Base-by-base conservation (phyloP, 805 yeast genomes). In the Candida golubevii region DNA sequence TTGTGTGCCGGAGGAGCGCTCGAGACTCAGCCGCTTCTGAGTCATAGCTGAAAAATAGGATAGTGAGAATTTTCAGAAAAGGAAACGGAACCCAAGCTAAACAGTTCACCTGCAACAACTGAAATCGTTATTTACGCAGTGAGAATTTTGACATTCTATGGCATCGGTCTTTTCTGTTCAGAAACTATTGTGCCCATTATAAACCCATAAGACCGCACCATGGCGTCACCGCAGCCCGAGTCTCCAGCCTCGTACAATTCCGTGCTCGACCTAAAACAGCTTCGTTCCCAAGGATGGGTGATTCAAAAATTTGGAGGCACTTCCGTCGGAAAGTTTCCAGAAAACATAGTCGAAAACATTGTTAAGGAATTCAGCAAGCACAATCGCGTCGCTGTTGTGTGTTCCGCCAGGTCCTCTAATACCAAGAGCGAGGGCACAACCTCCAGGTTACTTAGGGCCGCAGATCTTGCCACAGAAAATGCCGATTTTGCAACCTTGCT, bases 241-340 rank as follows among this genome's bases (percentile, higher is more conserved):
- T 41, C 52, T 7, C 55, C 59, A 4, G 61, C 55, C 11, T 66
- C 72, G 2, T 71, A 67, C 44, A 70, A 68, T 44, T 69, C 75
- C 2, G 72, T 71, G 34, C 59, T 66, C 28, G 76, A 71, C 50
- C 56, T 71, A 35, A 61, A 59, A 30, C 45, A 50, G 15, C 55
- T 53, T 11, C 41, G 51, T 13, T 37, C 59, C 26, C 42, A 48
- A 13, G 71, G 71, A 8, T 71, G 76, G 76, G 53, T 71, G 35
- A 59, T 93, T 7, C 99, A 93, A 65, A 93, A 93, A 66, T 93
- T 88, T 59, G 99, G 99, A 39, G 99, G 99, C 42, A 93, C 99
- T 12, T 83, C 93, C 38, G 97, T 93, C 29, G 99, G 99, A 18
- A 93, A 93, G 63, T 90, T 93, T 64, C 87, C 97, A 8, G 81